Base-by-base conservation (phyloP, 1,139 yeast species). In the Geotrichum candidum region DNA sequence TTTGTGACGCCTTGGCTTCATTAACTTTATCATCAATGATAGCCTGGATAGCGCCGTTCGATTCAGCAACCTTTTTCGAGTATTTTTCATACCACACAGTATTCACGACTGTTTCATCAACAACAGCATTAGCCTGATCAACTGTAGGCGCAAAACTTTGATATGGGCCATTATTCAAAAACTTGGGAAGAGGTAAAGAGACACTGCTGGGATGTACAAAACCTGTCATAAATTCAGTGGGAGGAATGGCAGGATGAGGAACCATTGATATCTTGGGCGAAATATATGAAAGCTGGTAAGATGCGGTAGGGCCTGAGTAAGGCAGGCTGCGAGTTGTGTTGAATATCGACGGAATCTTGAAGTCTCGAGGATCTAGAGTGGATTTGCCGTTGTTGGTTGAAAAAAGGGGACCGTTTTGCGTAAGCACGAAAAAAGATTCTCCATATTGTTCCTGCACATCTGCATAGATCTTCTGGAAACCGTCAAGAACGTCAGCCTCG, bases 151-250 rank as follows among this genome's bases (percentile, higher is more conserved):
- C 96, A 81, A 90, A 92, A 13, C 90, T 83, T 62, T 82, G 80
- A 64, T 81, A 83, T 10, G 81, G 81, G 58, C 86, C 85, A 59
- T 86, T 86, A 59, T 82, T 82, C 60, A 92, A 76, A 97, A 97
- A 94, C 58, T 84, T 84, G 0, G 96, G 87, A 6, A 89, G 82
- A 7, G 95, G 90, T 58, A 92, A 77, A 9, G 90, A 85, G 67
- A 87, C 87, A 89, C 96, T 88, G 65, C 88, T 88, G 15, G 97
- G 97, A 73, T 91, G 96, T 68, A 87, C 80, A 70, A 89, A 88
- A 62, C 83, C 84, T 58, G 83, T 81, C 74, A 90, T 78, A 62
- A 90, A 82, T 66, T 87, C 89, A 0, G 89, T 82, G 1, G 90
- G 86, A 6, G 84, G 82, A 35, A 80, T 73, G 1, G 86, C 82